phyloP scores from a whole-genome alignment of 2,329 filamentous ascomycete genomes.

The Mycogone perniciosa region DNA sequence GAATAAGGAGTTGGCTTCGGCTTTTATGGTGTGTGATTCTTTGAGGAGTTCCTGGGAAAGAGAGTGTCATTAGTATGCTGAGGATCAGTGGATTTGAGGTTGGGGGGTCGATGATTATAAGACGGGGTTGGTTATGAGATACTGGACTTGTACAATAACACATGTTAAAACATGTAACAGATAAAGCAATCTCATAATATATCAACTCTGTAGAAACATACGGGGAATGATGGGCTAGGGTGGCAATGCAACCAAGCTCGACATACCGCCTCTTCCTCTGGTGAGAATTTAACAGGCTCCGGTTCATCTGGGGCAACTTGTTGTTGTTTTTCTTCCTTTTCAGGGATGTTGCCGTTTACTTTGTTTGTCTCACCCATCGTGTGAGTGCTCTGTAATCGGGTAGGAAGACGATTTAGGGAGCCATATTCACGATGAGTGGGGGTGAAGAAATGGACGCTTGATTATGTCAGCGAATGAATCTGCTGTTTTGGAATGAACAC shows the following conservation, averaged over 20 bases:
- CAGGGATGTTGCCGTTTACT: background rate
- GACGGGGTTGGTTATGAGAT: too few species aligned
- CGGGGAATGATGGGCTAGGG: background rate
- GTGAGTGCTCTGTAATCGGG: background rate
- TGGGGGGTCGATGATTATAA: background rate
- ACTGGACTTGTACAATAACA: too few species aligned
- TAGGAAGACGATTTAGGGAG: too few species aligned
- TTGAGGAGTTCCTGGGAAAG: constrained; percentile 53
- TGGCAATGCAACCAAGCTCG: background rate
- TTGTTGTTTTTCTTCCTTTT: background rate
- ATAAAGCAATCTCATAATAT: too few species aligned
- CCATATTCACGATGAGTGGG: too few species aligned
- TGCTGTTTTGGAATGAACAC: too few species aligned
- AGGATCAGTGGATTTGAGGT: background rate
- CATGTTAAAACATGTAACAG: too few species aligned
- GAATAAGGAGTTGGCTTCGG: constrained; percentile 76
- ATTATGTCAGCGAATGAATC: too few species aligned
- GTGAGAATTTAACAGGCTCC: constrained; percentile 37
- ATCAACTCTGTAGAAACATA: background rate
- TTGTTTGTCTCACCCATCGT: constrained; percentile 1
- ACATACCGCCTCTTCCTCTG: constrained; percentile 52
- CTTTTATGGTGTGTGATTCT: constrained; percentile 68
- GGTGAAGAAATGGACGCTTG: too few species aligned
- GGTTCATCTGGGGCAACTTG: constrained; percentile 13
- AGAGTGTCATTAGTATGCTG: background rate